A percentile compares a stretch with the other conserved stretches of the same genome.
phyloP scores from a whole-genome alignment of 139 green algal genomes.

The Micromonas commoda region DNA sequence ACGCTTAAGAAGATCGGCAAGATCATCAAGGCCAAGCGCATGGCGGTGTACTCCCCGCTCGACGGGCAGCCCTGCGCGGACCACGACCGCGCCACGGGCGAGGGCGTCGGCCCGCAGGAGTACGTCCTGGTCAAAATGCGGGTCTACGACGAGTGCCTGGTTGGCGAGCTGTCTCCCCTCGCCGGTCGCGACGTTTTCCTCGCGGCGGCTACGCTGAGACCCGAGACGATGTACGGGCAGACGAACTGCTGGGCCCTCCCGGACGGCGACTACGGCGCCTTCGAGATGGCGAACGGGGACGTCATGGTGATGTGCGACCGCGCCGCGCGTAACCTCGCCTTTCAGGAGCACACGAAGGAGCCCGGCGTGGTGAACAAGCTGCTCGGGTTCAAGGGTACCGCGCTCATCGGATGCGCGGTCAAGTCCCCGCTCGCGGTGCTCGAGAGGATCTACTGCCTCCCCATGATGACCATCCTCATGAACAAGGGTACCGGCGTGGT shows the following conservation, averaged over 20 bases:
- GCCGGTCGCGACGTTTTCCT: constrained; percentile 72
- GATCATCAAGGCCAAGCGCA: constrained; percentile 92
- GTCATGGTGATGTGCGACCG: constrained; percentile 81
- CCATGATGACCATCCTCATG: constrained; percentile 94
- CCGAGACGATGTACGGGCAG: constrained; percentile 99
- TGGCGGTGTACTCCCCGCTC: constrained; percentile 83
- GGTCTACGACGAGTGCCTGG: constrained; percentile 52
- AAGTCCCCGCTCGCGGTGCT: constrained; percentile 44
- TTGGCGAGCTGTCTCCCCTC: constrained; percentile 65
- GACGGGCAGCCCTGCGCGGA: constrained; percentile 91
- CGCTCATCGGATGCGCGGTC: constrained; percentile 86
- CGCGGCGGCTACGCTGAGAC: constrained; percentile 87
- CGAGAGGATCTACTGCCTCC: constrained; percentile 83
- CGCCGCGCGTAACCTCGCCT: constrained; percentile 87
- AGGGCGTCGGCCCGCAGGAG: constrained; percentile 90
- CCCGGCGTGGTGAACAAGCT: constrained; percentile 65
- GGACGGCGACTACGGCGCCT: constrained; percentile 89
- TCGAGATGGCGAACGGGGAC: constrained; percentile 57
- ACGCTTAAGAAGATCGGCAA: constrained; percentile 70
- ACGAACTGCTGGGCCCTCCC: constrained; percentile 97
- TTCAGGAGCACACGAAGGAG: constrained; percentile 66
- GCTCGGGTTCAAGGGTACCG: constrained; percentile 71
- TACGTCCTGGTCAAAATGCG: constrained; percentile 98
- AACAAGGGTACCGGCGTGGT: constrained; percentile 97
- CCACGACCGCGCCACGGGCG: constrained; percentile 79